These are phyloP conservation scores for Bondarzewia mesenterica DNA, from an alignment of 1,284 basidiomycete genomes.

Conservation along the genomic window DNA sequence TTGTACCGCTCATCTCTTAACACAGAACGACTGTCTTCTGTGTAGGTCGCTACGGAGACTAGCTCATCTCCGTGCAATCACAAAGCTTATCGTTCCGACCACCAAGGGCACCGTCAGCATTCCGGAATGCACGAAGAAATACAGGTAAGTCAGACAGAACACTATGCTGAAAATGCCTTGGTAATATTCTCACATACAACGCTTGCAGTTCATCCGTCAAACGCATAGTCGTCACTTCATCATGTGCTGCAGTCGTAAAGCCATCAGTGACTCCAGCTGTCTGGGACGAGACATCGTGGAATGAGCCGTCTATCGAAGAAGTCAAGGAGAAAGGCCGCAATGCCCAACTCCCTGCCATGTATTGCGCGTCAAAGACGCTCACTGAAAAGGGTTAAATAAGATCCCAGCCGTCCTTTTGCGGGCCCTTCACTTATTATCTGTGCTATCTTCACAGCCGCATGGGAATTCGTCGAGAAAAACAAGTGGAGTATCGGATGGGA, in stretches of 20 bases:
- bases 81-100: constrained; percentile 56
- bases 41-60: no score
- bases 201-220: constrained; percentile 33
- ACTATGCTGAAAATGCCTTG: no score
- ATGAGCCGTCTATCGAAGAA: constrained; percentile 42
- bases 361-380: constrained; percentile 57
- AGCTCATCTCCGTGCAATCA: no score
- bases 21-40: no score
- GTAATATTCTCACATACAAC: no score
- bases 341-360: constrained; percentile 35
- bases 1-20: neutral
- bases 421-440: no score
- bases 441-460: constrained; percentile 34
- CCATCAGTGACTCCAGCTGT: constrained; percentile 9
- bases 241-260: no score
- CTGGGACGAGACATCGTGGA: constrained; percentile 54
- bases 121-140: constrained; percentile 41
- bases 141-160: no score
- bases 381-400: constrained; percentile 49
- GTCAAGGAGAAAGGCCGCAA: constrained; percentile 44
- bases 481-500: constrained; percentile 43
- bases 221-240: constrained; percentile 55
- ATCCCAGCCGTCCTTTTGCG: neutral
- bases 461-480: constrained; percentile 51
- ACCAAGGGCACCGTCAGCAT: constrained; percentile 48